These are phyloP conservation scores for Claviceps digitariae DNA, from an alignment of 2,329 filamentous ascomycete genomes.

Conservation along the genomic window DNA sequence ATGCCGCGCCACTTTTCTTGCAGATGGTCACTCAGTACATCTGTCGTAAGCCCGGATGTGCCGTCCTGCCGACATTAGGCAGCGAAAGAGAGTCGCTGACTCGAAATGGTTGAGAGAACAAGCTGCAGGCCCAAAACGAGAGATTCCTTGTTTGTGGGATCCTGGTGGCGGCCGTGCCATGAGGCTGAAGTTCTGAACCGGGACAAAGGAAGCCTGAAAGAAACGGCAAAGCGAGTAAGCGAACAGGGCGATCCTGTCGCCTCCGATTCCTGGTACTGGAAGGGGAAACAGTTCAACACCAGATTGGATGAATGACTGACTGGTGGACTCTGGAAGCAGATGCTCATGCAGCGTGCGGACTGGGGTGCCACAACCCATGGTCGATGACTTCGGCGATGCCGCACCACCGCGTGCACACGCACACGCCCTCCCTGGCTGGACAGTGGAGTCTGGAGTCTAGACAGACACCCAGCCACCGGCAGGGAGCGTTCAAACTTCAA, in stretches of 20 bases:
- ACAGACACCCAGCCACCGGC: background rate
- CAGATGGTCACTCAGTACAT: background rate
- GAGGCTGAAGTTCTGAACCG: background rate
- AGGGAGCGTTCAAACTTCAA: background rate
- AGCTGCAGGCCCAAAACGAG: background rate
- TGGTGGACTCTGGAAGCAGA: background rate
- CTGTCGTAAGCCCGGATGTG: background rate
- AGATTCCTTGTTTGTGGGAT: background rate
- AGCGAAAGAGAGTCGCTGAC: background rate
- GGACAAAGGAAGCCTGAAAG: background rate
- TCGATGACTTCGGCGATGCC: constrained; percentile 4
- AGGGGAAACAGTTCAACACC: too few relatives aligned
- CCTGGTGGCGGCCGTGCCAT: background rate
- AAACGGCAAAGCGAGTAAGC: background rate
- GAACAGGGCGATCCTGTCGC: background rate
- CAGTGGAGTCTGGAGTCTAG: too few relatives aligned
- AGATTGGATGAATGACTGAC: background rate
- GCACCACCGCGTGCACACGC: background rate
- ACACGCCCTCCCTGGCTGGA: too few relatives aligned
- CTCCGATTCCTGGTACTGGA: too few relatives aligned
- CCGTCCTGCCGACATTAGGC: background rate
- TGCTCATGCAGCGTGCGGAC: constrained; percentile 1
- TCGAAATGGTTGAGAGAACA: background rate
- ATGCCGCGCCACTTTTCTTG: background rate
- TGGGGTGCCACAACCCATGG: background rate